Percentiles rank a stretch among this genome's conserved stretches.
Conservation (phyloP, 1,139 yeast genomes). For the Geotrichum klebahnii region DNA sequence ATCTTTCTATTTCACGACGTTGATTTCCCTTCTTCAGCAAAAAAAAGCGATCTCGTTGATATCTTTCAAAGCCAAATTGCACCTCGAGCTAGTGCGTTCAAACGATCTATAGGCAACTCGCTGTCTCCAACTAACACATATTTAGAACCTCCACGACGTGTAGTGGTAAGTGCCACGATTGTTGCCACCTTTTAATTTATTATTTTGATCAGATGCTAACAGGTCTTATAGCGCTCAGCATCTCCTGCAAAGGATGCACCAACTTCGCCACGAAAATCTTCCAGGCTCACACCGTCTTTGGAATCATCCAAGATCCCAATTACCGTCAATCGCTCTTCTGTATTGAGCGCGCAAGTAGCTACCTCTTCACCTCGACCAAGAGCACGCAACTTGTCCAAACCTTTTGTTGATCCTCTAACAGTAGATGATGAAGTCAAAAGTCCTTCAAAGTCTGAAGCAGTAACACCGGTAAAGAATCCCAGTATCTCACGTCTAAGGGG, state of each 20-base stretch:
- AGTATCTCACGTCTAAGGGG: neutral
- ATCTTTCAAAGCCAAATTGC: constrained; percentile 49
- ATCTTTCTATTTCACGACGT: constrained; percentile 58
- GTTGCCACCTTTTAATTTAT: too few species aligned
- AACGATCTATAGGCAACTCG: neutral
- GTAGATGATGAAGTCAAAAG: neutral
- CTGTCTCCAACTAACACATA: neutral
- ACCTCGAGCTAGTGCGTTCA: constrained; percentile 29
- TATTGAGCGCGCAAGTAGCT: neutral
- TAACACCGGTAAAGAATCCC: constrained; percentile 6
- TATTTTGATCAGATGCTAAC: too few species aligned
- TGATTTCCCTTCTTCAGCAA: constrained; percentile 54
- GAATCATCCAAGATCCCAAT: too few species aligned
- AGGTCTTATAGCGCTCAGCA: neutral
- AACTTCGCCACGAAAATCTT: too few species aligned
- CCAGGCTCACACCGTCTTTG: too few species aligned
- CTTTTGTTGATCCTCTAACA: constrained; percentile 15
- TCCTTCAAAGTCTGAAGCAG: neutral
- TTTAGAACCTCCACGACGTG: neutral
- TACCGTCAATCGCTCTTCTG: too few species aligned
- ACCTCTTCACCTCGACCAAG: constrained; percentile 1
- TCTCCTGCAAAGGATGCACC: neutral
- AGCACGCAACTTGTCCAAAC: constrained; percentile 10
- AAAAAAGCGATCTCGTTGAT: constrained; percentile 56
- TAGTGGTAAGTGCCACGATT: neutral